Conservation (phyloP, 1,139 yeast genomes). For the Meyerozyma athensensis region DNA sequence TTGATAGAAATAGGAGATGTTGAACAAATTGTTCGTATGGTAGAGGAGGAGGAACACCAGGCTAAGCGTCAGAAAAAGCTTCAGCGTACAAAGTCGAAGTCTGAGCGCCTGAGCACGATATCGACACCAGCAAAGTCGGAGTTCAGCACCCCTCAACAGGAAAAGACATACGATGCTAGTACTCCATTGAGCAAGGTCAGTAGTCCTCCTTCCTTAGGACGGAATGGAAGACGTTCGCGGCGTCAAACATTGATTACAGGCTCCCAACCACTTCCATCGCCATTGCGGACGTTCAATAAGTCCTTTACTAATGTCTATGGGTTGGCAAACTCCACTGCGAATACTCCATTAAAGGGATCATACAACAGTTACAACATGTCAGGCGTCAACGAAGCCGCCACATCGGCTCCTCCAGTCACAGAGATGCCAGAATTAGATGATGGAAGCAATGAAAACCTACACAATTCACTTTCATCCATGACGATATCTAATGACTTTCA, state of each 20-base stretch:
- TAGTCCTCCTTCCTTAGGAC: conserved; percentile 36
- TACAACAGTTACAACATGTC: conserved; percentile 3
- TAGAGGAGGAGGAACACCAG: conserved; percentile 43
- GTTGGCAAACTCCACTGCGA: conserved; percentile 36
- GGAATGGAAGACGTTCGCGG: conserved; percentile 56
- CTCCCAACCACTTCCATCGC: conserved; percentile 81
- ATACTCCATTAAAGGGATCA: conserved; percentile 28
- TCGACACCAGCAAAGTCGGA: conserved; percentile 6
- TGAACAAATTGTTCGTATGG: conserved; percentile 27
- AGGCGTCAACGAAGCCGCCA: background rate
- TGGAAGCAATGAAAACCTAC: conserved; percentile 19
- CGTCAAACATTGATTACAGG: conserved; percentile 79
- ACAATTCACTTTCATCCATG: conserved; percentile 41
- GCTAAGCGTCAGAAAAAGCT: conserved; percentile 36
- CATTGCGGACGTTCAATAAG: conserved; percentile 48
- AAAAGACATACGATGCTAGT: background rate
- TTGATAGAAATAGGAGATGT: conserved; percentile 38
- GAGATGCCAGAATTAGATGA: conserved; percentile 4
- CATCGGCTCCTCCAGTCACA: conserved; percentile 1
- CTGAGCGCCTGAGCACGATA: conserved; percentile 9
- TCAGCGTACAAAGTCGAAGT: conserved; percentile 24
- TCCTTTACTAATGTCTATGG: conserved; percentile 37
- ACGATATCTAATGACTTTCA: conserved; percentile 30
- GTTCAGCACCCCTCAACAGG: conserved; percentile 3
- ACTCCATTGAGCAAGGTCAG: conserved; percentile 7